These are phyloP conservation scores for Dioszegia aurantiaca DNA, from an alignment of 768 basidiomycete species.

Conservation along the genomic window DNA sequence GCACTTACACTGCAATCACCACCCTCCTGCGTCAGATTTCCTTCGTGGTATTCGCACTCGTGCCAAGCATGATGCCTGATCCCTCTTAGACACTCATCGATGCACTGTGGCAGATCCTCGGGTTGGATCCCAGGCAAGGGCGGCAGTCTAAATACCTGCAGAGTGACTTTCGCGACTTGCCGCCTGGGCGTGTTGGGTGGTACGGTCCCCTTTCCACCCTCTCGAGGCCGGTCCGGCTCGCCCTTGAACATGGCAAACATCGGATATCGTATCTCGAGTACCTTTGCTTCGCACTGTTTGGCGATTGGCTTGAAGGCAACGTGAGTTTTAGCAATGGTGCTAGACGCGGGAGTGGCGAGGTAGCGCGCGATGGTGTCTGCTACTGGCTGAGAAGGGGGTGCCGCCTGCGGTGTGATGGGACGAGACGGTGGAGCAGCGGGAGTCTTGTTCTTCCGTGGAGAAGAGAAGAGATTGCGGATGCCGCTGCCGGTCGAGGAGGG, in stretches of 20 bases:
- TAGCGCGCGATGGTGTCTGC: conserved; percentile 52
- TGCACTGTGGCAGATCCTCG: conserved; percentile 78
- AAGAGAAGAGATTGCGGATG: conserved; percentile 53
- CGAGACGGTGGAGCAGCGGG: conserved; percentile 12
- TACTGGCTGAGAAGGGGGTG: conserved; percentile 16
- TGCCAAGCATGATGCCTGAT: conserved; percentile 89
- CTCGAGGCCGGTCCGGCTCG: conserved; percentile 34
- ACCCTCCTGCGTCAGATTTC: conserved; percentile 84
- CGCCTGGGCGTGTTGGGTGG: conserved; percentile 54
- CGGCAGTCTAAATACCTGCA: conserved; percentile 87
- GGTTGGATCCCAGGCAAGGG: conserved; percentile 76
- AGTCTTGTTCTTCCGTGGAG: conserved; percentile 51
- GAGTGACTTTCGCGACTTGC: conserved; percentile 79
- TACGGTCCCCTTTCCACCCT: conserved; percentile 12
- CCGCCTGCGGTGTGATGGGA: background rate
- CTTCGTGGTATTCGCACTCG: conserved; percentile 87
- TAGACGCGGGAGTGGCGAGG: conserved; percentile 35
- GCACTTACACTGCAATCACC: conserved; percentile 84
- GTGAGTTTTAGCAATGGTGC: conserved; percentile 76
- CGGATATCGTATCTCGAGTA: conserved; percentile 65
- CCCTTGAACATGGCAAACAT: conserved; percentile 52
- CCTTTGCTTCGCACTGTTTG: conserved; percentile 72
- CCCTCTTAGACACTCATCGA: conserved; percentile 88
- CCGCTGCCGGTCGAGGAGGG: conserved; percentile 61
- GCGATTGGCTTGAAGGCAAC: conserved; percentile 86